phyloP scores from a whole-genome alignment of 192 early-diverging fungal genomes.

The Blastocladiella britannica region DNA sequence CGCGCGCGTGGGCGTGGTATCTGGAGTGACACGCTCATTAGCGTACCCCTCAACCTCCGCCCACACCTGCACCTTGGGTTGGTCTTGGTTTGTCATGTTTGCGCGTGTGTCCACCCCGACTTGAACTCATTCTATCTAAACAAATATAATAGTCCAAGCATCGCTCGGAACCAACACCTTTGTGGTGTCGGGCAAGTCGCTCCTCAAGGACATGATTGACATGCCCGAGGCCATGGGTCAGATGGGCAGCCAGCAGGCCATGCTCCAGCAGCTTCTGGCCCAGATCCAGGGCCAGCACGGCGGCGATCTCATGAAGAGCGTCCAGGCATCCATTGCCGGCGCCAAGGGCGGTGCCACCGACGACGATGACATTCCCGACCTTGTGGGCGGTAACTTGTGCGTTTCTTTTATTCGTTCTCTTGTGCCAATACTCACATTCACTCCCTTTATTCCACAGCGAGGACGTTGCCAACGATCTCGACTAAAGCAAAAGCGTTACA shows the following conservation, averaged over 20 bases:
- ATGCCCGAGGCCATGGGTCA: constrained; percentile 59
- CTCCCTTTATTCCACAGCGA: too few relatives aligned
- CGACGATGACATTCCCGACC: constrained; percentile 89
- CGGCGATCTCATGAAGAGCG: constrained; percentile 67
- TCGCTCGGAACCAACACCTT: constrained; percentile 80
- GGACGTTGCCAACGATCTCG: too few relatives aligned
- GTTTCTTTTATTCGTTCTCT: too few relatives aligned
- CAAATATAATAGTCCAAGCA: constrained; percentile 38
- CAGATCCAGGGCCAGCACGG: constrained; percentile 19
- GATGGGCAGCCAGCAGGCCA: constrained; percentile 15
- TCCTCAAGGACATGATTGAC: constrained; percentile 70
- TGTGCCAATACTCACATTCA: too few relatives aligned
- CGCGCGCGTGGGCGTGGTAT: background rate
- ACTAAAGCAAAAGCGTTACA: too few relatives aligned
- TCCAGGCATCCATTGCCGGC: constrained; percentile 75
- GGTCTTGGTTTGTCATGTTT: background rate
- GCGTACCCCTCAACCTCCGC: background rate
- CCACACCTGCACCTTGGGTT: background rate
- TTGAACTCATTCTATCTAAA: constrained; percentile 1
- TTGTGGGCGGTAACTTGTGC: too few relatives aligned
- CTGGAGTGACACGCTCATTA: background rate
- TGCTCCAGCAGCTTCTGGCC: background rate
- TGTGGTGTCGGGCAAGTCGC: constrained; percentile 65
- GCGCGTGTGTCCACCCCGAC: background rate
- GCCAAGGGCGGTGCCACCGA: constrained; percentile 42